Percentiles rank a stretch among this genome's conserved stretches.
phyloP scores from a whole-genome alignment of 1,139 yeast genomes.

The Taphrina flavorubra region DNA sequence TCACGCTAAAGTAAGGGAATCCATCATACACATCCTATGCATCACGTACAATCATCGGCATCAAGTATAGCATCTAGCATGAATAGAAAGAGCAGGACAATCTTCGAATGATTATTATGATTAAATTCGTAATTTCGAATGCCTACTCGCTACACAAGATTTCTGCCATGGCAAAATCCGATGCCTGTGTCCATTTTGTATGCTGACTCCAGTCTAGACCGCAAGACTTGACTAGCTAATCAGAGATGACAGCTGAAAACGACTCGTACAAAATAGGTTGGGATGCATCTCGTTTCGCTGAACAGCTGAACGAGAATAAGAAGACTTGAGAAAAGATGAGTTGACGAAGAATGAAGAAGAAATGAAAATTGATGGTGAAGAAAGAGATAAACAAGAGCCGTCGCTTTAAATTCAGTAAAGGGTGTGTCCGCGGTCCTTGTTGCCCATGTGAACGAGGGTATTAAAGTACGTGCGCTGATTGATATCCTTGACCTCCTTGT shows the following conservation, averaged over 20 bases:
- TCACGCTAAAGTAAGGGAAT: neutral
- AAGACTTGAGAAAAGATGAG: neutral
- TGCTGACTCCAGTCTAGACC: too few species aligned
- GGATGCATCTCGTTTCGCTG: too few species aligned
- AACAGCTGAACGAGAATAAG: neutral
- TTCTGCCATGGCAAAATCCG: neutral
- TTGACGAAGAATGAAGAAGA: neutral
- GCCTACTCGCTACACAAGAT: conserved; percentile 2
- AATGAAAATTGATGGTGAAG: neutral
- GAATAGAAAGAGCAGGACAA: too few species aligned
- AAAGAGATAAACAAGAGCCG: neutral
- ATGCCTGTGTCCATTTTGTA: too few species aligned
- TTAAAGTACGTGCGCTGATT: conserved; percentile 29
- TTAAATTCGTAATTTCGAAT: neutral
- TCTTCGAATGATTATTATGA: neutral
- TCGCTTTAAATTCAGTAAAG: conserved; percentile 3
- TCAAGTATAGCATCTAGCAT: neutral
- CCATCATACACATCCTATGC: too few species aligned
- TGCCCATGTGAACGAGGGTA: conserved; percentile 20
- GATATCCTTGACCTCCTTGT: conserved; percentile 20
- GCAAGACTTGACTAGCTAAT: too few species aligned
- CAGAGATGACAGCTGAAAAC: too few species aligned
- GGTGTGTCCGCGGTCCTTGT: conserved; percentile 27
- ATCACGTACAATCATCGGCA: neutral
- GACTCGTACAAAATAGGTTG: too few species aligned